Evolutionary conservation across 768 basidiomycete genomes (phyloP).

Genomic region (Guyanaporus albipodus): DNA sequence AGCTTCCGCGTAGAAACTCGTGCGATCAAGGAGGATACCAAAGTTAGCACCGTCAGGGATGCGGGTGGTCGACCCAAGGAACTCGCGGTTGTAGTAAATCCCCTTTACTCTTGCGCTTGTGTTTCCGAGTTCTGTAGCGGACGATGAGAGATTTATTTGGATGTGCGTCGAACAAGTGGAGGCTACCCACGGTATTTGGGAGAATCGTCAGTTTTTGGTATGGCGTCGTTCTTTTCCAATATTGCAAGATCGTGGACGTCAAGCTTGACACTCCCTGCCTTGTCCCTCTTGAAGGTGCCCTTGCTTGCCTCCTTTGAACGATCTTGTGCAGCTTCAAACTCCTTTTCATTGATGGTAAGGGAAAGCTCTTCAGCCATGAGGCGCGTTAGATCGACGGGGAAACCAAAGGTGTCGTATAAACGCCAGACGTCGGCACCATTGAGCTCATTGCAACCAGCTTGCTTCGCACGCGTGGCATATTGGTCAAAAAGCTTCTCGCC

Average conservation of each 20-base stretch:
- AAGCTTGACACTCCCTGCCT: slow-evolving; percentile 71
- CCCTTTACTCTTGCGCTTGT: slow-evolving; percentile 72
- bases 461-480: slow-evolving; percentile 67
- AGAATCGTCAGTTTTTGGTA: slow-evolving; percentile 92
- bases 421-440: slow-evolving; percentile 95
- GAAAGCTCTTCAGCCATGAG: slow-evolving; percentile 96
- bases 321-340: slow-evolving; percentile 86
- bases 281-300: slow-evolving; percentile 69
- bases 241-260: slow-evolving; percentile 93
- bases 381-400: slow-evolving; percentile 93
- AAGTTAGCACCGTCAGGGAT: slow-evolving; percentile 68
- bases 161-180: background rate
- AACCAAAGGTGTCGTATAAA: slow-evolving; percentile 96
- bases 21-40: slow-evolving; percentile 85
- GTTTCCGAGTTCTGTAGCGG: slow-evolving; percentile 64
- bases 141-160: slow-evolving; percentile 4
- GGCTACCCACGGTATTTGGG: slow-evolving; percentile 76
- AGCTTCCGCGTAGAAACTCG: slow-evolving; percentile 95
- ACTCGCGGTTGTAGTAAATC: slow-evolving; percentile 79
- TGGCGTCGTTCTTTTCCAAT: slow-evolving; percentile 68
- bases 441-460: slow-evolving; percentile 60
- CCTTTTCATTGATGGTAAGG: slow-evolving; percentile 77
- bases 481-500: slow-evolving; percentile 95
- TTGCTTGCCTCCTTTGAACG: slow-evolving; percentile 91
- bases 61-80: slow-evolving; percentile 60